Evolutionary conservation across 1,284 basidiomycete species (phyloP).

Genomic region (Mrakiaceae sp.): DNA sequence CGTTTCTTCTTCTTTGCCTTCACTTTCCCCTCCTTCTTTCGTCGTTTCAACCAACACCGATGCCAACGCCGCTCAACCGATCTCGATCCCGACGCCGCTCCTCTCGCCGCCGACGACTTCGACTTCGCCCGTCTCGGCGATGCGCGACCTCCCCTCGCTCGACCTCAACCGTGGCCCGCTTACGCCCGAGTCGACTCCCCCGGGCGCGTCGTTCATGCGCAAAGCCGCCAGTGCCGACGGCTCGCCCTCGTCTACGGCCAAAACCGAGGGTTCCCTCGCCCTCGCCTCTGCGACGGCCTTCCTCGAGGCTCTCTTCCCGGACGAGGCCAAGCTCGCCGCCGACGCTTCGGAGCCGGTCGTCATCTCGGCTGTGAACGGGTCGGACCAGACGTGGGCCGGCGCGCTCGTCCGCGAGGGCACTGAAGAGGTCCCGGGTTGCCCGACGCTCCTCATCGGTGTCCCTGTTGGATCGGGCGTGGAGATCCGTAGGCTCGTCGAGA

Average conservation of each 20-base stretch:
- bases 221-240: background rate
- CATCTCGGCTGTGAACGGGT: background rate
- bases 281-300: background rate
- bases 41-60: no score
- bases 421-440: background rate
- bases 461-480: slow-evolving; percentile 10
- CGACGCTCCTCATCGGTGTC: slow-evolving; percentile 1
- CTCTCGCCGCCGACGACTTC: background rate
- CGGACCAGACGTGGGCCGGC: slow-evolving; percentile 1
- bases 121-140: background rate
- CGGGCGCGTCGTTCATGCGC: background rate
- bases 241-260: background rate
- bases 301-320: slow-evolving; percentile 7
- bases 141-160: background rate
- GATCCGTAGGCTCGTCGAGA: slow-evolving; percentile 11
- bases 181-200: slow-evolving; percentile 13
- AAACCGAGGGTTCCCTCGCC: background rate
- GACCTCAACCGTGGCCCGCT: background rate
- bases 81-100: background rate
- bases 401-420: slow-evolving; percentile 3
- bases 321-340: background rate
- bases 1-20: background rate
- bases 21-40: background rate
- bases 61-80: no score
- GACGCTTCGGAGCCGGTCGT: background rate